These are phyloP conservation scores for Teunomyces stri DNA, from an alignment of 805 yeast genomes.

Conservation along the genomic window DNA sequence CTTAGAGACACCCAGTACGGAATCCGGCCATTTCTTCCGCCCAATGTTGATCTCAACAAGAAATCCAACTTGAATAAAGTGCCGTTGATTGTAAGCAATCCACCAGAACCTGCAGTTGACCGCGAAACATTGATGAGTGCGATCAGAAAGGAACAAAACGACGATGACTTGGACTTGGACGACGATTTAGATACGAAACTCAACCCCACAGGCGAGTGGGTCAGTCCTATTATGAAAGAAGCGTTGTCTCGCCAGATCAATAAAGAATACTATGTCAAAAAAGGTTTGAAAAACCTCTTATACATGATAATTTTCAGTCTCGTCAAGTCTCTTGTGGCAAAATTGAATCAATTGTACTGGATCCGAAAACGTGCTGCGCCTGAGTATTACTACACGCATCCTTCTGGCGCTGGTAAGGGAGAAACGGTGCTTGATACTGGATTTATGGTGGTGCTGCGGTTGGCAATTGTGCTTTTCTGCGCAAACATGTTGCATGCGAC, in stretches of 20 bases:
- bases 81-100: constrained; percentile 6
- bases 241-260: constrained; percentile 47
- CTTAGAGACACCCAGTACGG: constrained; percentile 24
- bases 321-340: constrained; percentile 6
- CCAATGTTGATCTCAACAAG: constrained; percentile 6
- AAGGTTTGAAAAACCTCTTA: constrained; percentile 26
- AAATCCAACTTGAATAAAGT: neutral
- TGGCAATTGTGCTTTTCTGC: constrained; percentile 20
- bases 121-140: neutral
- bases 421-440: constrained; percentile 5
- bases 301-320: constrained; percentile 28
- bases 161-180: constrained; percentile 5
- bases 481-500: constrained; percentile 26
- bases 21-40: constrained; percentile 26
- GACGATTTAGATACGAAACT: constrained; percentile 1
- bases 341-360: constrained; percentile 3
- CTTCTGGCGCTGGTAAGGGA: constrained; percentile 5
- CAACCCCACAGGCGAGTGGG: constrained; percentile 29
- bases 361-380: constrained; percentile 9
- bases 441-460: constrained; percentile 12
- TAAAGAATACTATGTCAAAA: constrained; percentile 35
- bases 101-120: neutral
- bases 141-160: constrained; percentile 2
- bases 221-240: constrained; percentile 40
- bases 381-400: constrained; percentile 12